Base-by-base conservation (phyloP, 2,329 filamentous ascomycete species). In the Emericellopsis atlantica region DNA sequence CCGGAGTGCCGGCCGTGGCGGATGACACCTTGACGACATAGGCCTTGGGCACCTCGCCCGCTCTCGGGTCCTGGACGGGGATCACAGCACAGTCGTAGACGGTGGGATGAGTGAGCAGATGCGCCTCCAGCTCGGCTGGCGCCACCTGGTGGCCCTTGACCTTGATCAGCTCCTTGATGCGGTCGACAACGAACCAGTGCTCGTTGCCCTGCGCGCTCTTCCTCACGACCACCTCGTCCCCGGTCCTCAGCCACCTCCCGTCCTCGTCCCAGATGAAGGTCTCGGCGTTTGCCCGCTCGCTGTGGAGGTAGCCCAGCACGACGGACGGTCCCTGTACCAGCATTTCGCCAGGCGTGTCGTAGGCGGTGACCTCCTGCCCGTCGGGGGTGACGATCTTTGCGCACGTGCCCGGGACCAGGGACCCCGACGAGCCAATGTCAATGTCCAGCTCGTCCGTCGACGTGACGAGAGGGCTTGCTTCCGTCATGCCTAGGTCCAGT, bases 121-220 rank as follows among this genome's bases (percentile, higher is more conserved):
- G 78, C 0, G 80, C 78, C 58, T 88, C 83, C 2, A 88, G 69
- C 53, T 88, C 83, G 1, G 83, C 83, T 0, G 83, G 83, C 1
- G 83, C 82, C 11, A 88, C 83, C 70, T 88, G 84, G 41, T 78
- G 64, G 37, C 82, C 83, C 70, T 82, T 82, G 51, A 83, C 79
- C 55, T 84, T 84, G 59, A 84, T 84, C 36, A 84, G 61, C 53
- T 84, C 74, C 48, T 72, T 68, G 43, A 66, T 54, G 16, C 87
- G 76, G 54, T 93, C 87, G 4, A 86, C 81, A 43, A 95, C 83
- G 57, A 84, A 82, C 36, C 93, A 55, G 53, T 93, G 87, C 57
- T 92, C 84, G 47, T 79, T 64, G 2, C 83, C 84, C 3, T 65
- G 64, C 0, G 73, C 74, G 12, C 73, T 63, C 50, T 72, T 67